Percentiles rank a stretch among this genome's conserved stretches.
These are phyloP conservation scores for Bonia amplexicaulis DNA, from an alignment of 176 grass and related monocot species.

Conservation along the genomic window DNA sequence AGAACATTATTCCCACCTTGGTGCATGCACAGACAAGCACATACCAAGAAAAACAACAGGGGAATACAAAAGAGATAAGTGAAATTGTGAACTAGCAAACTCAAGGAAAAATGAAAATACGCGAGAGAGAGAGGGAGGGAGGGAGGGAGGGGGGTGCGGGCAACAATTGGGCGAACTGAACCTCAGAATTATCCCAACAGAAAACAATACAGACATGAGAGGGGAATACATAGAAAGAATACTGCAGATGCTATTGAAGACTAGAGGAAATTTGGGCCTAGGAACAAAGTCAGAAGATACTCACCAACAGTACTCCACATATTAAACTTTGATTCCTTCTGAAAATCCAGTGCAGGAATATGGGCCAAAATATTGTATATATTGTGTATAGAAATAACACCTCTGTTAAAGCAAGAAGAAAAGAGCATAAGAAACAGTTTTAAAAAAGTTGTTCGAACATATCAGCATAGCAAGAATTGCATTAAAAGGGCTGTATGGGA, in stretches of 20 bases:
- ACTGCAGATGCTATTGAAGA: neutral
- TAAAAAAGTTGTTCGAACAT: neutral
- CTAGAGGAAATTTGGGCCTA: neutral
- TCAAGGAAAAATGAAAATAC: neutral
- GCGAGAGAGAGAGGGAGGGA: fast-evolving
- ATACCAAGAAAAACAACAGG: neutral
- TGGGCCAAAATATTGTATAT: slow-evolving; percentile 57
- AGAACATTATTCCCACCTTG: neutral
- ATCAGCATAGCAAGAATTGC: neutral
- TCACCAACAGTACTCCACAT: slow-evolving; percentile 76
- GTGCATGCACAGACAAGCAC: neutral
- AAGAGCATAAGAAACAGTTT: slow-evolving; percentile 23
- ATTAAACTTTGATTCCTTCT: slow-evolving; percentile 56
- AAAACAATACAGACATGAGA: neutral
- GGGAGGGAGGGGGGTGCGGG: neutral
- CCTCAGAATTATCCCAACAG: neutral
- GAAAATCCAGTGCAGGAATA: slow-evolving; percentile 51
- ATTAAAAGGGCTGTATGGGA: neutral
- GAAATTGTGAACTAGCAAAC: neutral
- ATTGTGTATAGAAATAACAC: slow-evolving; percentile 44
- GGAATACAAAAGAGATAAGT: neutral
- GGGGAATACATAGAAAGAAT: neutral
- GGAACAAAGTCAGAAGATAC: slow-evolving; percentile 4
- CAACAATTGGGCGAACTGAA: neutral
- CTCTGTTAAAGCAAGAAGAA: slow-evolving; percentile 40